Percentiles rank a stretch among this genome's conserved stretches.
phyloP scores from a whole-genome alignment of 306 rosid species.

The Dryas drummondii region DNA sequence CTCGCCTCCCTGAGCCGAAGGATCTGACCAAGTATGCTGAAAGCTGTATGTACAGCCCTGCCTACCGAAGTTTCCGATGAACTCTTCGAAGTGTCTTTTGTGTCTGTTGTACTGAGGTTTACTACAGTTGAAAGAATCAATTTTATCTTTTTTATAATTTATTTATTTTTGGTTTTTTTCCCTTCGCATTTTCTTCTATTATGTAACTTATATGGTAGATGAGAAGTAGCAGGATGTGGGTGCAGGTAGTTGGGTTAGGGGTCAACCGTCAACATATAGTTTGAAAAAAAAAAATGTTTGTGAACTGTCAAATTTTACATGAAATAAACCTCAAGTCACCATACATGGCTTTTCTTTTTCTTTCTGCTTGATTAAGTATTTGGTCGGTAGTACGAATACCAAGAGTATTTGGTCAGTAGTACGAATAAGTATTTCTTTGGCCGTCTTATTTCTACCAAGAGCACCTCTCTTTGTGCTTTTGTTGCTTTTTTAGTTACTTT shows the following conservation, averaged over 20 bases:
- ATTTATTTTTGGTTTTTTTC: neutral
- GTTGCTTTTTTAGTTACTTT: no score
- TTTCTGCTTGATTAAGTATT: no score
- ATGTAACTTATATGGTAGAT: constrained; percentile 17
- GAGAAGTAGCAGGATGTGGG: constrained; percentile 21
- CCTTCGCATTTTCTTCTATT: constrained; percentile 5
- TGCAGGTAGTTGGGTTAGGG: constrained; percentile 29
- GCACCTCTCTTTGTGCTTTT: no score
- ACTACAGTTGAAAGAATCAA: neutral
- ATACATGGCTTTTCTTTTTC: no score
- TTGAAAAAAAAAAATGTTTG: constrained; percentile 7
- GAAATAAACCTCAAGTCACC: neutral
- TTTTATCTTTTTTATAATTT: neutral
- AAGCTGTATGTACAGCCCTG: constrained; percentile 89
- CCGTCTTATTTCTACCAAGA: no score
- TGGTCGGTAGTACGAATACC: no score
- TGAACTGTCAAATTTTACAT: constrained; percentile 13
- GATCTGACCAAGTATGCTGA: constrained; percentile 80
- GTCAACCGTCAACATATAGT: constrained; percentile 2
- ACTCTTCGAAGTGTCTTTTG: neutral
- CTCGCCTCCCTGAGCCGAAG: constrained; percentile 80
- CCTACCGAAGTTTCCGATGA: constrained; percentile 71
- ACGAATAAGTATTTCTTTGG: no score
- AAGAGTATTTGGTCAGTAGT: no score
- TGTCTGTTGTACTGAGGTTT: neutral